phyloP scores from a whole-genome alignment of 2,329 filamentous ascomycete genomes.

The Thelonectria rubi region DNA sequence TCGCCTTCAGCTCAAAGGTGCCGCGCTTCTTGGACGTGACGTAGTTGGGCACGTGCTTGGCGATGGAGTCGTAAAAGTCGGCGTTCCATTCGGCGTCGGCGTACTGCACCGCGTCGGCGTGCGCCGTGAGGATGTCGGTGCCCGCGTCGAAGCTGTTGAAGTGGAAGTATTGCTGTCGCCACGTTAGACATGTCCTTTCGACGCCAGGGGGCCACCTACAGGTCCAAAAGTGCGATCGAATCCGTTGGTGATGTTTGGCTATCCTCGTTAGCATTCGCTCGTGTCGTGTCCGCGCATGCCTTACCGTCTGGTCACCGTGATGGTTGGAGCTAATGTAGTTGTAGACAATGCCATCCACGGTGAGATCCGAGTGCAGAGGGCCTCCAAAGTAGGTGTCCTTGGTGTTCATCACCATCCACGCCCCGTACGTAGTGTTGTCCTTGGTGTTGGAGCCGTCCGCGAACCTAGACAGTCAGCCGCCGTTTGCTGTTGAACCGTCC shows the following conservation, averaged over 20 bases:
- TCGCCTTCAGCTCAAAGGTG: conserved; percentile 58
- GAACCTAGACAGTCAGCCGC: conserved; percentile 38
- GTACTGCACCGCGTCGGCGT: conserved; percentile 62
- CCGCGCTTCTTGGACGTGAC: conserved; percentile 61
- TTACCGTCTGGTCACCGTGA: conserved; percentile 64
- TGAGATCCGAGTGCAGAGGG: conserved; percentile 69
- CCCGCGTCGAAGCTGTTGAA: conserved; percentile 65
- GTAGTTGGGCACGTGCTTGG: conserved; percentile 66
- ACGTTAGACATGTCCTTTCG: conserved; percentile 13
- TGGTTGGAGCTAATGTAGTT: conserved; percentile 72
- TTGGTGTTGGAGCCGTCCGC: conserved; percentile 52
- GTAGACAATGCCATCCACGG: conserved; percentile 72
- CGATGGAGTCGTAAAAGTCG: conserved; percentile 71
- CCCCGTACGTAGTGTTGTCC: conserved; percentile 63
- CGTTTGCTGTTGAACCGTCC: background rate
- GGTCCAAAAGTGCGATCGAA: conserved; percentile 74
- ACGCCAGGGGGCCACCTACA: conserved; percentile 25
- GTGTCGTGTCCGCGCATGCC: background rate
- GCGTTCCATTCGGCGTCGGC: conserved; percentile 63
- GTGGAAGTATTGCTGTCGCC: conserved; percentile 61
- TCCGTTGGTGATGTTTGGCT: conserved; percentile 69
- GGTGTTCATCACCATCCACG: conserved; percentile 72
- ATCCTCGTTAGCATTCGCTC: conserved; percentile 12
- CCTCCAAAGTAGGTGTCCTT: conserved; percentile 71
- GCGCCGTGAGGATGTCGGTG: conserved; percentile 56